A percentile compares a stretch with the other conserved stretches of the same genome.
phyloP scores from a whole-genome alignment of 2,329 filamentous ascomycete species.

The Colletotrichum nymphaeae region DNA sequence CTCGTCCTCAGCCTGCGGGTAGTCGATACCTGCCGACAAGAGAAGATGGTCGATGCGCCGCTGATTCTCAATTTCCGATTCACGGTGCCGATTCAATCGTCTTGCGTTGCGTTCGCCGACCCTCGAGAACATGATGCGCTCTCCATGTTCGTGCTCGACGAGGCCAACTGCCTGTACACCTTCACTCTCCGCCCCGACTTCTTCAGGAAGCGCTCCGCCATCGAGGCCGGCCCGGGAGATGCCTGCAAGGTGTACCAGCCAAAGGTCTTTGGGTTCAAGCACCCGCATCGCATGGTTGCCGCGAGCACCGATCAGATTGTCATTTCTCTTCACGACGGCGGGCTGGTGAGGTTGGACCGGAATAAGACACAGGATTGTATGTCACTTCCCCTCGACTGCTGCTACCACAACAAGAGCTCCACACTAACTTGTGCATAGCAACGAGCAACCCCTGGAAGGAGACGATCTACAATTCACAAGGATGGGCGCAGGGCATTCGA shows the following conservation, averaged over 20 bases:
- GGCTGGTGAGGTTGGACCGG: constrained; percentile 77
- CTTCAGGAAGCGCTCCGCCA: constrained; percentile 76
- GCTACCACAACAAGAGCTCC: not conserved
- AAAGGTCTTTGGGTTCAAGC: constrained; percentile 80
- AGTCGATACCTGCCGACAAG: constrained; percentile 81
- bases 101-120: constrained; percentile 87
- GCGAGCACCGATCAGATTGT: constrained; percentile 79
- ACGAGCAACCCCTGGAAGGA: constrained; percentile 71
- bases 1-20: constrained; percentile 85
- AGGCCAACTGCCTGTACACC: constrained; percentile 83
- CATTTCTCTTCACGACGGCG: constrained; percentile 83
- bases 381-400: constrained; percentile 37
- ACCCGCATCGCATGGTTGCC: constrained; percentile 84
- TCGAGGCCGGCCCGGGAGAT: constrained; percentile 79
- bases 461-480: constrained; percentile 78
- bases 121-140: constrained; percentile 81
- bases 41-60: constrained; percentile 74
- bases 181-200: constrained; percentile 85
- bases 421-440: constrained; percentile 43
- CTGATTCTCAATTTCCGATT: constrained; percentile 85
- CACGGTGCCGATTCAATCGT: constrained; percentile 75
- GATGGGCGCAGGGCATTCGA: constrained; percentile 75
- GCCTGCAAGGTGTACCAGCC: constrained; percentile 81
- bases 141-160: constrained; percentile 83
- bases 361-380: constrained; percentile 60